Conservation (phyloP, 1,284 basidiomycete species). For the Ganoderma meredithae region DNA sequence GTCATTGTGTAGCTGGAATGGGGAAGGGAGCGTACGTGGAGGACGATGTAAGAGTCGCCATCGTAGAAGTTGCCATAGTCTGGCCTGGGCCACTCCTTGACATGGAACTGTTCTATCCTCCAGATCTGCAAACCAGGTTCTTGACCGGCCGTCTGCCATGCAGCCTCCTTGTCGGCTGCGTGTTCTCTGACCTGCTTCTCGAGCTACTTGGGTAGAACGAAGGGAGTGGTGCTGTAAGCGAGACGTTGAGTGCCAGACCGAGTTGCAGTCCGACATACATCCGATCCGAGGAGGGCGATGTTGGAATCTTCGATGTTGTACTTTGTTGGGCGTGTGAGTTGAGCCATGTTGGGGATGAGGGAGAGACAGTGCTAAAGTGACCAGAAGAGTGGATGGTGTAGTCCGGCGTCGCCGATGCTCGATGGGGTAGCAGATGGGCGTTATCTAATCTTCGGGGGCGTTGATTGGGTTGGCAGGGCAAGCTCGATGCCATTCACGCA, state of each 20-base stretch:
- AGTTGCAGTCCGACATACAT: conserved; percentile 49
- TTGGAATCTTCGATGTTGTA: conserved; percentile 70
- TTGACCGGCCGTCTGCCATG: conserved; percentile 59
- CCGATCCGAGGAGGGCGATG: conserved; percentile 66
- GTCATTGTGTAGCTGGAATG: not conserved
- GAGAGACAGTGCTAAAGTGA: too few species aligned
- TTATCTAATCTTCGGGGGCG: conserved; percentile 4
- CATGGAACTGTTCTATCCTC: conserved; percentile 64
- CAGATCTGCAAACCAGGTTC: conserved; percentile 58
- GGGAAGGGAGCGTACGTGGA: conserved; percentile 52
- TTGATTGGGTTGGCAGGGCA: not conserved
- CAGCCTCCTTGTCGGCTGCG: conserved; percentile 58
- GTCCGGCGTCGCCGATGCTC: not conserved
- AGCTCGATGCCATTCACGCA: not conserved
- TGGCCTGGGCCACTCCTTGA: conserved; percentile 61
- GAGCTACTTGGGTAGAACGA: conserved; percentile 46
- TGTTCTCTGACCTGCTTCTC: conserved; percentile 64
- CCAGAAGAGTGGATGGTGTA: not conserved
- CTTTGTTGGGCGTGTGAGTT: conserved; percentile 37
- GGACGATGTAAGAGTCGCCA: conserved; percentile 70
- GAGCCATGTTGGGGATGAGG: conserved; percentile 13
- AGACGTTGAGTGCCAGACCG: not conserved
- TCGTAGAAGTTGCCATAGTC: conserved; percentile 63
- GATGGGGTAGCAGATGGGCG: not conserved
- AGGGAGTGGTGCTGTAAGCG: not conserved